These are phyloP conservation scores for Penicillium digitatum DNA, from an alignment of 2,329 filamentous ascomycete species.

Conservation along the genomic window DNA sequence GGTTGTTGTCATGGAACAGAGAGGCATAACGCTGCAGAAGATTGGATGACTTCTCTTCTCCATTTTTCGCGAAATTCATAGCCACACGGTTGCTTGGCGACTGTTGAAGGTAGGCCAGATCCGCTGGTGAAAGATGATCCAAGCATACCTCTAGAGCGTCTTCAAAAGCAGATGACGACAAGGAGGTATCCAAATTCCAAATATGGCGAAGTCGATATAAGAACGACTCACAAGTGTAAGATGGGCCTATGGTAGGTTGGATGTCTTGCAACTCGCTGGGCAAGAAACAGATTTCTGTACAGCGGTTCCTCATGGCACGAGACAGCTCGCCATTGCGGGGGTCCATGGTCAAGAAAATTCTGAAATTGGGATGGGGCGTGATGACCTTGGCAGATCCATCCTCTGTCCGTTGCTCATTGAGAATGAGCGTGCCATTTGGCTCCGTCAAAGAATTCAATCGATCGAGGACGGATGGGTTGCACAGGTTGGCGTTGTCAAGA, in stretches of 20 bases:
- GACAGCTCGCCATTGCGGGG: constrained; percentile 89
- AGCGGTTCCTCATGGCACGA: constrained; percentile 92
- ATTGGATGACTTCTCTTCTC: constrained; percentile 15
- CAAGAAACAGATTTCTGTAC: constrained; percentile 79
- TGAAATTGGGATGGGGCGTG: constrained; percentile 77
- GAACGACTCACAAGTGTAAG: constrained; percentile 39
- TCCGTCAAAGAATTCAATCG: constrained; percentile 91
- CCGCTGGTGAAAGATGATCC: constrained; percentile 37
- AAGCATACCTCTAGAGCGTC: constrained; percentile 31
- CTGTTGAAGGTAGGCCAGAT: constrained; percentile 33
- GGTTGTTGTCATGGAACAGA: constrained; percentile 29
- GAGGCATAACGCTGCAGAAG: constrained; percentile 32
- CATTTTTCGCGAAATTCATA: constrained; percentile 7
- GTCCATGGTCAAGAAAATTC: constrained; percentile 91
- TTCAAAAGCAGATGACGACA: constrained; percentile 9
- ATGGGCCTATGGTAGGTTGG: constrained; percentile 23
- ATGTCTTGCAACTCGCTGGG: constrained; percentile 31
- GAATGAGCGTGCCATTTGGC: constrained; percentile 77
- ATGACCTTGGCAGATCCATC: constrained; percentile 78
- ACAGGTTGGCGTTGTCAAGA: constrained; percentile 95
- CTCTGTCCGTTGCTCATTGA: constrained; percentile 86
- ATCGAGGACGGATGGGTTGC: constrained; percentile 90
- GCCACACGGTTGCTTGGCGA: constrained; percentile 25
- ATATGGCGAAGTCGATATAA: constrained; percentile 40
- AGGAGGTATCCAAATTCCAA: constrained; percentile 23